Evolutionary conservation across 2,329 filamentous ascomycete genomes (phyloP).

Genomic region (Stemphylium lycopersici): DNA sequence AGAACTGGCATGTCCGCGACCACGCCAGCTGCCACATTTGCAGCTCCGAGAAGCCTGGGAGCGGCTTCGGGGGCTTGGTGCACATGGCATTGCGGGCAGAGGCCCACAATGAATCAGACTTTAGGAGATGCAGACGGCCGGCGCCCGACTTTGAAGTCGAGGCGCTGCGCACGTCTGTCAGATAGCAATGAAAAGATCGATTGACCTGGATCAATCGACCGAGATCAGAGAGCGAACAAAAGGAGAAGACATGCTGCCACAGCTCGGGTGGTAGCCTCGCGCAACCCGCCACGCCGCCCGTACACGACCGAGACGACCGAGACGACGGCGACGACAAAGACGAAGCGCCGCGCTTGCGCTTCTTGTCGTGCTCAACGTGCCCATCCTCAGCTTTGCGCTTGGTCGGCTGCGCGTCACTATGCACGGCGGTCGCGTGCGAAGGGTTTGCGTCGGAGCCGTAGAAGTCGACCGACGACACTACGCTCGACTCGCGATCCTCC

Average conservation of each 20-base stretch:
- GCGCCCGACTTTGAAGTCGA: constrained; percentile 38
- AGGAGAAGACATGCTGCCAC: constrained; percentile 74
- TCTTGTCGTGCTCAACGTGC: constrained; percentile 37
- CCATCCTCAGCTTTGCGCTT: constrained; percentile 48
- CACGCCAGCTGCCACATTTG: constrained; percentile 78
- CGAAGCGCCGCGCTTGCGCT: constrained; percentile 36
- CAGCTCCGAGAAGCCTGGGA: constrained; percentile 69
- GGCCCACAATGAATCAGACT: constrained; percentile 73
- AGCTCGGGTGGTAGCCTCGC: constrained; percentile 63
- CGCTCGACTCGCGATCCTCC: constrained; percentile 43
- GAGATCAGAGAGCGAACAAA: constrained; percentile 67
- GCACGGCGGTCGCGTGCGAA: constrained; percentile 18
- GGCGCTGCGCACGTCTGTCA: constrained; percentile 45
- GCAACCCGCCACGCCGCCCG: constrained; percentile 31
- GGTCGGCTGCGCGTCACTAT: constrained; percentile 15
- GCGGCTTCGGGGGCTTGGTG: constrained; percentile 71
- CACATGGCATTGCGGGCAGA: constrained; percentile 69
- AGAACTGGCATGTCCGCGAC: constrained; percentile 70
- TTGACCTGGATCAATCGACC: constrained; percentile 71
- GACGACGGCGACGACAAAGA: constrained; percentile 12
- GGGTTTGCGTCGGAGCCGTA: constrained; percentile 39
- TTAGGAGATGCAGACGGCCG: constrained; percentile 50
- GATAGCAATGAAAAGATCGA: constrained; percentile 65
- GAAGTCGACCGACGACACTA: constrained; percentile 46
- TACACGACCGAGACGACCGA: constrained; percentile 12